Conservation (phyloP, 805 yeast genomes). For the Kazachstania kunashirensis region DNA sequence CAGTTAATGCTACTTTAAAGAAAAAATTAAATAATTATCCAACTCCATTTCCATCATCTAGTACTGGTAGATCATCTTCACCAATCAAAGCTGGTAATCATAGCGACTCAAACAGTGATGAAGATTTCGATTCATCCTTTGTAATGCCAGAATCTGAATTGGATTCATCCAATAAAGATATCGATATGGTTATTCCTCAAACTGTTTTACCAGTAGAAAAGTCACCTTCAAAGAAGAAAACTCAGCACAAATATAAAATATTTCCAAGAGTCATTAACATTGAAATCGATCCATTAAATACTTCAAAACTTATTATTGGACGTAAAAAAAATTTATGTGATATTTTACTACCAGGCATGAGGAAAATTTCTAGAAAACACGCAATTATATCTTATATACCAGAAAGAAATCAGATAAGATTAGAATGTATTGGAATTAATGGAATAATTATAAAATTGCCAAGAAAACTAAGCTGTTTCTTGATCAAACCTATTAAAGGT, state of each 20-base stretch:
- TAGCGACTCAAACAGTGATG: background rate
- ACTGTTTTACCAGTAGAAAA: too few relatives aligned
- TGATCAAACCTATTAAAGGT: conserved; percentile 13
- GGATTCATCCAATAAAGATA: background rate
- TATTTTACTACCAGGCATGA: conserved; percentile 24
- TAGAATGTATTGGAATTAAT: conserved; percentile 74
- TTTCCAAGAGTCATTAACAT: conserved; percentile 6
- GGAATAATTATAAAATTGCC: conserved; percentile 67
- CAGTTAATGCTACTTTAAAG: background rate
- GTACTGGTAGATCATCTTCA: conserved; percentile 34
- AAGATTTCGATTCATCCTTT: conserved; percentile 3
- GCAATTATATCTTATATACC: conserved; percentile 33
- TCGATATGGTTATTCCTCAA: background rate
- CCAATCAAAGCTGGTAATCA: conserved; percentile 17
- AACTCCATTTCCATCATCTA: conserved; percentile 65
- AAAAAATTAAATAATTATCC: conserved; percentile 35
- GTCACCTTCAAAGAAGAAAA: background rate
- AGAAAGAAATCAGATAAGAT: conserved; percentile 33
- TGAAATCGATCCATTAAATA: conserved; percentile 13
- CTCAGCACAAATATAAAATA: background rate
- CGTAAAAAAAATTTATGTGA: conserved; percentile 24
- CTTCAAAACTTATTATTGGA: conserved; percentile 21
- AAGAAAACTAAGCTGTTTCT: conserved; percentile 29
- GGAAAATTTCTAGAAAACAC: conserved; percentile 27
- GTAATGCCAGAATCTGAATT: background rate